A percentile compares a stretch with the other conserved stretches of the same genome.
phyloP scores from a whole-genome alignment of 148 eudicot species.

The Nepenthes mirabilis region DNA sequence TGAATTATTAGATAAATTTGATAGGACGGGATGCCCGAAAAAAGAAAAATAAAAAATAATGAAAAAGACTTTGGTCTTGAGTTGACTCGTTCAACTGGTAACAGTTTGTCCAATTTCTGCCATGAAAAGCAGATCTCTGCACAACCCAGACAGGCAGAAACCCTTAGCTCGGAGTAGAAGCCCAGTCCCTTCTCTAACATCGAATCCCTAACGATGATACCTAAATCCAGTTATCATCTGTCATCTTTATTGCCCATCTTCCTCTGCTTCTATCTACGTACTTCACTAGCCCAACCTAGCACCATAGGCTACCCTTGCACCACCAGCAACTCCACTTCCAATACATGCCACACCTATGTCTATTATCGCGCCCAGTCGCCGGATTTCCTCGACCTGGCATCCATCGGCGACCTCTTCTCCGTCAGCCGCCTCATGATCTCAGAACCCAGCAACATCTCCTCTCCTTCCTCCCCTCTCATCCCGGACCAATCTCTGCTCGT shows the following conservation, averaged over 20 bases:
- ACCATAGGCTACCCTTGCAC: slow-evolving; percentile 59
- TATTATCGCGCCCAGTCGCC: slow-evolving; percentile 40
- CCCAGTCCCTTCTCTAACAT: too few relatives aligned
- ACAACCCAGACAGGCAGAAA: too few relatives aligned
- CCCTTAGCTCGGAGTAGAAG: too few relatives aligned
- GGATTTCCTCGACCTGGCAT: slow-evolving; percentile 36
- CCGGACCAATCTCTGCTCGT: slow-evolving; percentile 50
- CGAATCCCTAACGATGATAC: too few relatives aligned
- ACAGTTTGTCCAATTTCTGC: too few relatives aligned
- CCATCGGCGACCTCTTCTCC: slow-evolving; percentile 63
- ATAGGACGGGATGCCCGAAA: too few relatives aligned
- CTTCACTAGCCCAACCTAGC: slow-evolving; percentile 34
- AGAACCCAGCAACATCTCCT: slow-evolving; percentile 57
- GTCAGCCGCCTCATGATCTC: slow-evolving; percentile 58
- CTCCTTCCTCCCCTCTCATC: slow-evolving; percentile 25
- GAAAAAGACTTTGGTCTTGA: too few relatives aligned
- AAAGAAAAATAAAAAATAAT: too few relatives aligned
- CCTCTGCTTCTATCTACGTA: slow-evolving; percentile 7
- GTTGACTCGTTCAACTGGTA: too few relatives aligned
- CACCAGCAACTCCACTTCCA: slow-evolving; percentile 11
- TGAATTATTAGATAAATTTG: too few relatives aligned
- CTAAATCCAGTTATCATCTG: background rate
- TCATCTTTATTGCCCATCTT: slow-evolving; percentile 3
- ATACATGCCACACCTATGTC: slow-evolving; percentile 64
- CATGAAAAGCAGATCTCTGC: too few relatives aligned